Percentiles rank a stretch among this genome's conserved stretches.
Conservation (phyloP, 129 eudicot genomes). For the Escallonia herrerae region DNA sequence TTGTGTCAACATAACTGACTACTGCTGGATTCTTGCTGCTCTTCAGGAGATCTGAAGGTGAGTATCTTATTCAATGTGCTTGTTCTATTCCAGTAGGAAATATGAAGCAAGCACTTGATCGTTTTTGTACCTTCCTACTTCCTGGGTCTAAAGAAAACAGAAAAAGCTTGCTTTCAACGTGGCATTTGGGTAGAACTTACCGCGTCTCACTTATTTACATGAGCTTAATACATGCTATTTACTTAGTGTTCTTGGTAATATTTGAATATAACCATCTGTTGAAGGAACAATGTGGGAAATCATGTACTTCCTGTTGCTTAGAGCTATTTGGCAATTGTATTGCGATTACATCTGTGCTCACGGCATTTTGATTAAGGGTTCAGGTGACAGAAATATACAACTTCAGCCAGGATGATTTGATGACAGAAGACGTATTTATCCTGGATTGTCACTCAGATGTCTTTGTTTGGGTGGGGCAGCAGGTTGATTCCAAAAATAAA, state of each 20-base stretch:
- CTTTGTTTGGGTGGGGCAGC: conserved; percentile 75
- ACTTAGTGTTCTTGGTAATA: too few species aligned
- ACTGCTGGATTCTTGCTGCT: conserved; percentile 22
- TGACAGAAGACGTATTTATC: conserved; percentile 79
- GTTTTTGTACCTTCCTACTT: too few species aligned
- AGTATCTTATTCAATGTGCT: neutral
- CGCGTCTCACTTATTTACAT: neutral
- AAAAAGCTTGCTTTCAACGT: too few species aligned
- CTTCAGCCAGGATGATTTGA: conserved; percentile 74
- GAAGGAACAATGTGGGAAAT: neutral
- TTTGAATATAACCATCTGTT: too few species aligned
- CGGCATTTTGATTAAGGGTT: conserved; percentile 13
- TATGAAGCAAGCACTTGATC: too few species aligned
- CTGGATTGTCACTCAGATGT: conserved; percentile 65
- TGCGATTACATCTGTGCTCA: neutral
- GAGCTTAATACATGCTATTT: neutral
- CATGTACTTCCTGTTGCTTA: neutral
- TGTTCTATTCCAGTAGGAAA: too few species aligned
- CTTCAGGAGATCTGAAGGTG: conserved; percentile 67
- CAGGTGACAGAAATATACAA: conserved; percentile 81
- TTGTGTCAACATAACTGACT: conserved; percentile 11
- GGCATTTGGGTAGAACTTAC: too few species aligned
- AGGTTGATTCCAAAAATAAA: conserved; percentile 53
- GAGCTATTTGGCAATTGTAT: neutral
- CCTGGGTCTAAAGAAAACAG: too few species aligned